Base-by-base conservation (phyloP, 768 basidiomycete genomes). In the Myochromella boudieri region DNA sequence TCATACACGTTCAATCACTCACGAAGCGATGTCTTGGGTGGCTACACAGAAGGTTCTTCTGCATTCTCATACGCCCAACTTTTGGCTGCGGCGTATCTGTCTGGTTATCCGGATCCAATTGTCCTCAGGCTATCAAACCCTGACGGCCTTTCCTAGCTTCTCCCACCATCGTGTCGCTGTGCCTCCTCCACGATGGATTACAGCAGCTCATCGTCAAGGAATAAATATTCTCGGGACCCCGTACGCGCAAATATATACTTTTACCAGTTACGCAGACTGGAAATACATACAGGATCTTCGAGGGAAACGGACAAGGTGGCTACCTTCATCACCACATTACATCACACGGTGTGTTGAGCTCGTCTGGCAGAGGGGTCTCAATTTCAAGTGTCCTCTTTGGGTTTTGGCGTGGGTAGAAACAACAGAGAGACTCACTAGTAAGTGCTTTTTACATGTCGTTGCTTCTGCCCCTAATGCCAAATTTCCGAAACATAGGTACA, bases 131-230 rank as follows among this genome's bases (percentile, higher is more conserved):
- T 34, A n/a, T 45, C 22, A 12, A 12, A 39, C 37, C 20, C 20
- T 45, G 25, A 34, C 14, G 6, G 8, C 22, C n/a, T n/a, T 18
- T 3, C 17, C 6, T 49, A 93, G 91, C 64, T 93, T 93, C 63
- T 84, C 91, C 6, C 91, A 93, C 59, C 76, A 89, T 59, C 77
- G 87, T n/a, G 73, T 92, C 8, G 81, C 89, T 1, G 66, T 84
- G 12, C 91, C 91, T 20, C 91, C 91, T 4, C 76, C 87, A 5
- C 85, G 81, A 57, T 91, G 89, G 89, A 79, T 76, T 5, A 84
- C 76, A 6, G 78, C 88, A n/a, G 85, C 87, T 1, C 91, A 92
- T 61, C 70, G 81, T 21, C 83, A 90, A 54, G 89, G 89, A 1
- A 80, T 81, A 2, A 85, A 81, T 63, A 85, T 92, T 55, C 74